Evolutionary conservation across 257 asterid genomes (phyloP).

Genomic region (Petunia axillaris): DNA sequence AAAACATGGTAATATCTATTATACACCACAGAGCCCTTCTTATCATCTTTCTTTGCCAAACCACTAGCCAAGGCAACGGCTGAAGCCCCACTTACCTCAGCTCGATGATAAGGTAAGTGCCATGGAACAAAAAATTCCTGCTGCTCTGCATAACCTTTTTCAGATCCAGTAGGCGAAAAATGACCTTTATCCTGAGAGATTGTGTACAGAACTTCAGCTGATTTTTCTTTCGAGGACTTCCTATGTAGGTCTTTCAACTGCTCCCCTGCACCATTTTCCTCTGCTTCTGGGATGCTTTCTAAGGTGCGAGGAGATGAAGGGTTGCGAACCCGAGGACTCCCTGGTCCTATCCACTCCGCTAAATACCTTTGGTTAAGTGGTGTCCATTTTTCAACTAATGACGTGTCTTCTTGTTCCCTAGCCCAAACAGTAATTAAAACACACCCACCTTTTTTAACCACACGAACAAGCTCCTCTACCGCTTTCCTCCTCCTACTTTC

Average conservation of each 20-base stretch:
- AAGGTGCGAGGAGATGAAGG: conserved; percentile 55
- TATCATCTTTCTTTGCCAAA: conserved; percentile 91
- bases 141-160: conserved; percentile 42
- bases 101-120: conserved; percentile 98
- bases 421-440: conserved; percentile 98
- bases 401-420: conserved; percentile 83
- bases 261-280: conserved; percentile 50
- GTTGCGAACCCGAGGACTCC: conserved; percentile 68
- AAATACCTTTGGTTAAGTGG: conserved; percentile 76
- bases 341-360: conserved; percentile 92
- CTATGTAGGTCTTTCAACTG: conserved; percentile 20
- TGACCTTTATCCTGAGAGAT: conserved; percentile 28
- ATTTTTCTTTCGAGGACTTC: conserved; percentile 31
- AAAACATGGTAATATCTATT: conserved; percentile 95
- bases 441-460: conserved; percentile 75
- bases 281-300: conserved; percentile 80
- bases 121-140: conserved; percentile 97
- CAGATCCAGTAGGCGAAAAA: conserved; percentile 34
- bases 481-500: conserved; percentile 86
- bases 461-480: conserved; percentile 81
- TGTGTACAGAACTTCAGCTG: conserved; percentile 29
- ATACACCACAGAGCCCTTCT: conserved; percentile 91
- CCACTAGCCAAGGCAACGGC: conserved; percentile 80
- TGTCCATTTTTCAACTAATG: conserved; percentile 87
- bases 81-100: conserved; percentile 91